phyloP scores from a whole-genome alignment of 352 stramenopile species.

The Ophiocytium majus region DNA sequence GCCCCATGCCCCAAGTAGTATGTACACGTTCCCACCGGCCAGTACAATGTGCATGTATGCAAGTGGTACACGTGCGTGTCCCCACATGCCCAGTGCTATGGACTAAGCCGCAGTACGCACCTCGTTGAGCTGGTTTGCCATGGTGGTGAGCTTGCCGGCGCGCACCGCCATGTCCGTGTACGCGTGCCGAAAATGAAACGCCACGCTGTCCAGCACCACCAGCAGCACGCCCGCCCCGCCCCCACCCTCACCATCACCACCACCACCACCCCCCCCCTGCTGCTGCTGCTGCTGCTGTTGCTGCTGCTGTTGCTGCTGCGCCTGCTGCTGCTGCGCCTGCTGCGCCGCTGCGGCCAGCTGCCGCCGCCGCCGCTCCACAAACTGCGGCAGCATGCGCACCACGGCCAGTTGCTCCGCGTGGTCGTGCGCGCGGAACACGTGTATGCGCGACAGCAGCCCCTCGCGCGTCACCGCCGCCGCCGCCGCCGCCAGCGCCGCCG shows the following conservation, averaged over 20 bases:
- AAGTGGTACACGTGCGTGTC: no score
- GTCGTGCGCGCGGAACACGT: slow-evolving; percentile 62
- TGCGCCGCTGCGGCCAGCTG: not conserved
- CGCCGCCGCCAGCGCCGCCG: not conserved
- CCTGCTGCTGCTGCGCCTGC: no score
- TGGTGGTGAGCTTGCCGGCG: slow-evolving; percentile 51
- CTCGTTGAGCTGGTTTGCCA: slow-evolving; percentile 55
- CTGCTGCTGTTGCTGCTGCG: no score
- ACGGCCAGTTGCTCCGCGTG: slow-evolving; percentile 79
- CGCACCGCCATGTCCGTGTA: slow-evolving; percentile 47
- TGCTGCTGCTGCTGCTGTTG: no score
- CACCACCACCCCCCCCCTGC: no score
- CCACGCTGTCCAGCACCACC: slow-evolving; percentile 78
- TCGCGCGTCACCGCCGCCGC: slow-evolving; percentile 61
- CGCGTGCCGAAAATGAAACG: slow-evolving; percentile 81
- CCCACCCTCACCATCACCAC: slow-evolving; percentile 6
- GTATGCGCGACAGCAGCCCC: slow-evolving; percentile 63
- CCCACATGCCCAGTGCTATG: no score
- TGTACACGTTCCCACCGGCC: no score
- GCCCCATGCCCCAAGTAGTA: no score
- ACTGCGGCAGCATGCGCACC: slow-evolving; percentile 59
- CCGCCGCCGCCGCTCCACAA: slow-evolving; percentile 22
- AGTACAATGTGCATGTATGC: no score
- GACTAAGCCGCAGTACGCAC: slow-evolving; percentile 14
- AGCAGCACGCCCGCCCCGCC: slow-evolving; percentile 65